A percentile compares a stretch with the other conserved stretches of the same genome.
These are phyloP conservation scores for Cladorrhinum samala DNA, from an alignment of 495 filamentous ascomycete species.

Conservation along the genomic window DNA sequence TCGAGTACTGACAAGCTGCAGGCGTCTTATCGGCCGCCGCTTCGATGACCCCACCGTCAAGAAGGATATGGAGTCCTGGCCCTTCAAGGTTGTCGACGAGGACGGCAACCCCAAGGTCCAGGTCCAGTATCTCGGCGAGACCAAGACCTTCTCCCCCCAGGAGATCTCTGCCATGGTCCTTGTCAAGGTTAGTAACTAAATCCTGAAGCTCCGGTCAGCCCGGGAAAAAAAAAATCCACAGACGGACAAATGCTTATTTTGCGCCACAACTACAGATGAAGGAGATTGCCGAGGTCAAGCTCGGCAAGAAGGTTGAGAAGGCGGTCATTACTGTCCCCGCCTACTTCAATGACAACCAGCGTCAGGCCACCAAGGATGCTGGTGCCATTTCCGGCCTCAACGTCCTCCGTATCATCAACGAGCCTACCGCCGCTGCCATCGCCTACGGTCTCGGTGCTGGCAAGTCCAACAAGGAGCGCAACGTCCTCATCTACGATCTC, in stretches of 20 bases:
- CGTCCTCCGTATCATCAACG: constrained; percentile 99
- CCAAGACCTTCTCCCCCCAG: constrained; percentile 93
- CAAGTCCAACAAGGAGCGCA: constrained; percentile 94
- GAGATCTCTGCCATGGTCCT: constrained; percentile 97
- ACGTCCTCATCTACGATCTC: constrained; percentile 98
- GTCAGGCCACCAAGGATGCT: constrained; percentile 98
- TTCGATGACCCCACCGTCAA: constrained; percentile 94
- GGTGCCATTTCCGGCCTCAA: constrained; percentile 96
- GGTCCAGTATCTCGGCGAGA: constrained; percentile 92
- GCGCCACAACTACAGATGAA: constrained; percentile 81
- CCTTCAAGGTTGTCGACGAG: constrained; percentile 94
- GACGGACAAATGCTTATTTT: no score
- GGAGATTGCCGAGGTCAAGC: constrained; percentile 94
- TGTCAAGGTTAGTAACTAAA: constrained; percentile 56
- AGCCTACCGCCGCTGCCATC: constrained; percentile 94
- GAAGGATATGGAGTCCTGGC: constrained; percentile 97
- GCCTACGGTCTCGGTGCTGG: constrained; percentile 91
- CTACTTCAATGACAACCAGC: constrained; percentile 99
- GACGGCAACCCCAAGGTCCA: constrained; percentile 84
- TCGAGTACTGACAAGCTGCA: constrained; percentile 29
- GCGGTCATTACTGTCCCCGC: constrained; percentile 97
- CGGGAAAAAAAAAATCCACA: no score
- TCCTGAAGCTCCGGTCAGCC: no score
- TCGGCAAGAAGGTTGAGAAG: constrained; percentile 95
- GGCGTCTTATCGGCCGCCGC: constrained; percentile 91